These are phyloP conservation scores for Pseudozyma thailandica DNA, from an alignment of 1,284 basidiomycete species.

Conservation along the genomic window DNA sequence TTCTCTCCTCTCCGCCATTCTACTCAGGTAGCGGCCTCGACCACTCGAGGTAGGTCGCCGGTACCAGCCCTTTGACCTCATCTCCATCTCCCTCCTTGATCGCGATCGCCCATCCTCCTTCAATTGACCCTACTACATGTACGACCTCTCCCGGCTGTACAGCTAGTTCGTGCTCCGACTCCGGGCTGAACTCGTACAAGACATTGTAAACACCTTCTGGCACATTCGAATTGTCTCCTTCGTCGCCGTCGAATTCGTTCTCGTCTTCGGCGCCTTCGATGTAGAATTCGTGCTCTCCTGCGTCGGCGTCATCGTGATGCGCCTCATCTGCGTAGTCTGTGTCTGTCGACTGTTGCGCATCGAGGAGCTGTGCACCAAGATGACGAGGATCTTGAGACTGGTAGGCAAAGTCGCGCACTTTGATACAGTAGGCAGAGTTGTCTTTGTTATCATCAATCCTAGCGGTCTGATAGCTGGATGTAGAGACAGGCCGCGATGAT, in stretches of 20 bases:
- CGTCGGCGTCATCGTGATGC: constrained; percentile 9
- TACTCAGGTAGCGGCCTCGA: constrained; percentile 23
- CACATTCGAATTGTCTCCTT: constrained; percentile 28
- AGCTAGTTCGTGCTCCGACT: constrained; percentile 53
- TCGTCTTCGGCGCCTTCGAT: constrained; percentile 45
- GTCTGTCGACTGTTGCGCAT: neutral
- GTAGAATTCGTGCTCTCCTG: constrained; percentile 28
- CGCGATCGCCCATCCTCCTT: constrained; percentile 58
- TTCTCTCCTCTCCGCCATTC: neutral
- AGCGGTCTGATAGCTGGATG: constrained; percentile 35
- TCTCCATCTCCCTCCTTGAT: constrained; percentile 19
- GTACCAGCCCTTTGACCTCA: constrained; percentile 41
- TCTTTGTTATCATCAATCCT: constrained; percentile 3
- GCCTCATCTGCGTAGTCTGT: constrained; percentile 9
- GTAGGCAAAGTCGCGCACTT: constrained; percentile 55
- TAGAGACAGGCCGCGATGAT: constrained; percentile 23
- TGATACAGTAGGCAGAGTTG: constrained; percentile 6
- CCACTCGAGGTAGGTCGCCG: constrained; percentile 51
- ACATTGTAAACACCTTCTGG: constrained; percentile 48
- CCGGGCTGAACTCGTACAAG: constrained; percentile 54
- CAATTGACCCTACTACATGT: constrained; percentile 48
- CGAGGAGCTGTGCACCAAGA: constrained; percentile 16
- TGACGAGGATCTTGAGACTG: constrained; percentile 44
- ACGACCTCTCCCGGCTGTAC: constrained; percentile 40
- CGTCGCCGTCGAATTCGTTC: constrained; percentile 47